Percentiles rank a stretch among this genome's conserved stretches.
Evolutionary conservation across 352 stramenopile species (phyloP).

Genomic region (Globisporangium uncinulatum): DNA sequence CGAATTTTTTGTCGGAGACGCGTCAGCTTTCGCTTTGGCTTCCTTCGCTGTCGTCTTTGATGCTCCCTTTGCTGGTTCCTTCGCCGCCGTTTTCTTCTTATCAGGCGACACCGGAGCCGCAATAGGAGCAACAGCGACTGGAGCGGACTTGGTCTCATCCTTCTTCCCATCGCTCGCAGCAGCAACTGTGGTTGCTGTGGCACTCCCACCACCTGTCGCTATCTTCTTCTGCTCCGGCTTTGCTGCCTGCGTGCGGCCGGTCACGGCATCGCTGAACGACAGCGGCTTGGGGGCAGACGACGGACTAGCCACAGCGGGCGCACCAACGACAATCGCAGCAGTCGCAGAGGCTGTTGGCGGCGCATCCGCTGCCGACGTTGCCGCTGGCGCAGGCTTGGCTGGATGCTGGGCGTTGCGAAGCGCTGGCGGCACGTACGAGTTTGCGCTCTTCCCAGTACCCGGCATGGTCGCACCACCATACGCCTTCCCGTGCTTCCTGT

Average conservation of each 20-base stretch:
- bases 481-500: slow-evolving; percentile 29
- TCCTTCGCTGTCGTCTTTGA: neutral
- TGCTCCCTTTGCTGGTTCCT: neutral
- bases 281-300: slow-evolving; percentile 37
- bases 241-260: slow-evolving; percentile 23
- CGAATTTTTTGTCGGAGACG: slow-evolving; percentile 1
- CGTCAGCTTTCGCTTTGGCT: neutral
- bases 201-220: neutral
- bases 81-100: slow-evolving; percentile 2
- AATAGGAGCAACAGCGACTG: neutral
- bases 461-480: neutral
- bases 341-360: slow-evolving; percentile 8
- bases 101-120: neutral
- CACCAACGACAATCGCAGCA: slow-evolving; percentile 9
- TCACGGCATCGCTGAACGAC: slow-evolving; percentile 70
- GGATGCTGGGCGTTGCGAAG: slow-evolving; percentile 37
- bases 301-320: neutral
- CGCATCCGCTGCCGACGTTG: slow-evolving; percentile 8
- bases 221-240: slow-evolving; percentile 12
- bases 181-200: neutral
- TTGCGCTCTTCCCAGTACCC: slow-evolving; percentile 17
- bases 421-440: slow-evolving; percentile 65
- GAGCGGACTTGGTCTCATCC: neutral
- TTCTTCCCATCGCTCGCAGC: neutral
- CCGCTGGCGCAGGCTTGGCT: slow-evolving; percentile 1